Conservation (phyloP, 257 asterid species). For the Parsonsia alboflavescens region DNA sequence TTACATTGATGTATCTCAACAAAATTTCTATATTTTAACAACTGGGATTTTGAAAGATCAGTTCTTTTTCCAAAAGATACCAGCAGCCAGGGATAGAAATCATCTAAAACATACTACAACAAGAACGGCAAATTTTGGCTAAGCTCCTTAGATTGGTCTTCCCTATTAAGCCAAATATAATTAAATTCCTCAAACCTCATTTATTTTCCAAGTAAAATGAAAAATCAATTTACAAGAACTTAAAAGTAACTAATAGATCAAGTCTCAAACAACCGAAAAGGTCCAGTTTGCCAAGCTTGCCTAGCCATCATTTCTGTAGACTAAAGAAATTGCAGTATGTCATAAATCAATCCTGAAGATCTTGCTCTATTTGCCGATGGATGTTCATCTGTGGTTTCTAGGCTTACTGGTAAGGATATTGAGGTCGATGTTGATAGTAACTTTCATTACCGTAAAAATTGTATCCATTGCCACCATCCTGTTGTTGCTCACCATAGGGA, state of each 20-base stretch:
- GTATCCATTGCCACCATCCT: slow-evolving; percentile 11
- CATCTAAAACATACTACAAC: neutral
- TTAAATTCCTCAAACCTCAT: neutral
- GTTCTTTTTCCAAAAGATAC: neutral
- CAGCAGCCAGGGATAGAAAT: neutral
- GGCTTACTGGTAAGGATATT: neutral
- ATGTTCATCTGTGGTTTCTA: neutral
- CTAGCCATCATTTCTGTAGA: neutral
- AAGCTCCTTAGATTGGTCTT: neutral
- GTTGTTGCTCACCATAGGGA: slow-evolving; percentile 24
- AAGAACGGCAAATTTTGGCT: neutral
- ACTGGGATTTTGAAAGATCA: neutral
- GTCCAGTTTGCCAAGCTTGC: neutral
- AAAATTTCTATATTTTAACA: neutral
- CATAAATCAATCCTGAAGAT: neutral
- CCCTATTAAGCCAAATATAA: neutral
- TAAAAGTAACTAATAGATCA: neutral
- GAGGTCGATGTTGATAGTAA: slow-evolving; percentile 13
- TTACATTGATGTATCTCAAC: neutral
- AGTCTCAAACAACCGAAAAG: neutral
- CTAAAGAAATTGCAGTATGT: neutral
- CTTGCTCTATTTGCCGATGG: neutral
- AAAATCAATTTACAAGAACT: neutral
- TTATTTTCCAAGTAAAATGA: neutral
- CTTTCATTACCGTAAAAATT: neutral